A percentile compares a stretch with the other conserved stretches of the same genome.
Conservation (phyloP, 768 basidiomycete genomes). For the Kondoa malvinella region DNA sequence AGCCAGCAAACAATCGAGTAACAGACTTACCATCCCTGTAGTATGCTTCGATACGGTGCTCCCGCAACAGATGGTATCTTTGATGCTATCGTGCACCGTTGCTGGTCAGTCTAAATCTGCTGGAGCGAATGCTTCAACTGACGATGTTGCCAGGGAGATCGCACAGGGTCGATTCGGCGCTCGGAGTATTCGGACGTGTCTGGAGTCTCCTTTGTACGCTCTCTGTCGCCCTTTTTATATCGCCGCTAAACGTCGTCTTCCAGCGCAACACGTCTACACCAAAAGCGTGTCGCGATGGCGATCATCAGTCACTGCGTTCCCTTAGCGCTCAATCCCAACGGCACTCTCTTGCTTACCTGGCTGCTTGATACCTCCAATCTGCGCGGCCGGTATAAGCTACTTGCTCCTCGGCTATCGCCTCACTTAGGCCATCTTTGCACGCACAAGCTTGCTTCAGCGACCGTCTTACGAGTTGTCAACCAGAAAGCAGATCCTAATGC, state of each 20-base stretch:
- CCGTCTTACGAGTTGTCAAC: slow-evolving; percentile 87
- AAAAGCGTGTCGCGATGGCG: slow-evolving; percentile 81
- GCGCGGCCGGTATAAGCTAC: slow-evolving; percentile 81
- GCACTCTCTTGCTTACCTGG: slow-evolving; percentile 89
- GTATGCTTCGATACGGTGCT: slow-evolving; percentile 72
- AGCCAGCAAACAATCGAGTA: neutral
- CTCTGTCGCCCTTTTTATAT: slow-evolving; percentile 55
- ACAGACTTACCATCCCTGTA: neutral
- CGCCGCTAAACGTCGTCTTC: neutral
- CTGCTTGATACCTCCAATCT: slow-evolving; percentile 85
- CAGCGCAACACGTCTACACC: slow-evolving; percentile 2
- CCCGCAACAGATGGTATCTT: slow-evolving; percentile 91
- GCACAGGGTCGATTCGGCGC: slow-evolving; percentile 96
- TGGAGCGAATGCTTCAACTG: too few relatives aligned
- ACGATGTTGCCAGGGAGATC: slow-evolving; percentile 64
- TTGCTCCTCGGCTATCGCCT: slow-evolving; percentile 89
- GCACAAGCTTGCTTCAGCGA: slow-evolving; percentile 89
- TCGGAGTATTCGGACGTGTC: slow-evolving; percentile 88
- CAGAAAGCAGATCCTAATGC: slow-evolving; percentile 87
- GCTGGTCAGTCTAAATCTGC: slow-evolving; percentile 55
- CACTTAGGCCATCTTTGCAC: slow-evolving; percentile 93
- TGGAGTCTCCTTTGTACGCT: slow-evolving; percentile 75
- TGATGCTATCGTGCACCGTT: slow-evolving; percentile 90
- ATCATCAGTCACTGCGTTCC: slow-evolving; percentile 94
- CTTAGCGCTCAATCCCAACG: slow-evolving; percentile 91